Percentiles rank a stretch among this genome's conserved stretches.
Conservation (phyloP, 2,329 filamentous ascomycete species). For the Ceratocystis colombiana region DNA sequence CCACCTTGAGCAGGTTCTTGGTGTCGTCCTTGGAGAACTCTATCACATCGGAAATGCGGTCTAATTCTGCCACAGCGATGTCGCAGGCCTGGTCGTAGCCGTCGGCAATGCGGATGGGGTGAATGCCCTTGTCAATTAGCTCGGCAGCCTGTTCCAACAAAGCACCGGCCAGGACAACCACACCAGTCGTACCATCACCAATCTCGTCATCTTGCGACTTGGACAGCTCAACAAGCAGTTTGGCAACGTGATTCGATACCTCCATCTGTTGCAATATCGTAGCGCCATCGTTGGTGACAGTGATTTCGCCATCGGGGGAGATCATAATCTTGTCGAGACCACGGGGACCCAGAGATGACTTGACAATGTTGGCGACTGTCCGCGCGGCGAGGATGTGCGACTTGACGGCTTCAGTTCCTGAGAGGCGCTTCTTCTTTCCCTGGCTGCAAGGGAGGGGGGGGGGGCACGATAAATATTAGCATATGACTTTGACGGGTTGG, state of each 20-base stretch:
- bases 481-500: conserved; percentile 26
- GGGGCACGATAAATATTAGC: conserved; percentile 23
- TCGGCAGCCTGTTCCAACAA: conserved; percentile 93
- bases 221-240: conserved; percentile 90
- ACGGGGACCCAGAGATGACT: conserved; percentile 88
- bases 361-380: conserved; percentile 94
- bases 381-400: conserved; percentile 94
- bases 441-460: conserved; percentile 49
- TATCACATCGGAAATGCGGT: conserved; percentile 85
- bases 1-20: conserved; percentile 82
- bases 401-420: conserved; percentile 95
- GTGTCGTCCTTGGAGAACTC: conserved; percentile 72
- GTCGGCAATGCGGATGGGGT: conserved; percentile 96
- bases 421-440: conserved; percentile 93
- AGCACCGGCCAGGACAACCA: conserved; percentile 89
- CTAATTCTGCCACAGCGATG: conserved; percentile 84
- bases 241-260: conserved; percentile 95
- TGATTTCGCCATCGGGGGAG: conserved; percentile 96
- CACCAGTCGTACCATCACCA: conserved; percentile 93
- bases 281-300: conserved; percentile 96
- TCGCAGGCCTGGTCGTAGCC: conserved; percentile 97
- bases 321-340: conserved; percentile 99
- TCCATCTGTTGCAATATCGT: conserved; percentile 98
- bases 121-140: conserved; percentile 98
- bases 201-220: conserved; percentile 99